phyloP scores from a whole-genome alignment of 495 filamentous ascomycete genomes.

The Antarctomyces pellizariae region DNA sequence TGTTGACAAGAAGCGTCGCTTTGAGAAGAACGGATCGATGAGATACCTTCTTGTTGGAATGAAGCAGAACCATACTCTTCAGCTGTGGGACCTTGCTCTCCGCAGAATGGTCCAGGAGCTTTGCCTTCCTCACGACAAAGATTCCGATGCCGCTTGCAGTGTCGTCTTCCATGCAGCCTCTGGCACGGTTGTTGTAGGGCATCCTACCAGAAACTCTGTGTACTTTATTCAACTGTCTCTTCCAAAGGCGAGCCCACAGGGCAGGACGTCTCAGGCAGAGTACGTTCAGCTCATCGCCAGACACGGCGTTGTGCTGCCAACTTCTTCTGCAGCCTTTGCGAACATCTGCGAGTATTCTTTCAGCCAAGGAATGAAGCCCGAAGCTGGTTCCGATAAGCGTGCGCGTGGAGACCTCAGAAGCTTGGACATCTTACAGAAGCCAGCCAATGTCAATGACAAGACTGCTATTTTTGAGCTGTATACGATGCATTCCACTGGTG shows the following conservation, averaged over 20 bases:
- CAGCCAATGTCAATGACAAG: constrained; percentile 29
- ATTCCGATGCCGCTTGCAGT: constrained; percentile 91
- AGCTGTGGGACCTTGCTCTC: constrained; percentile 95
- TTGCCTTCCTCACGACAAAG: constrained; percentile 85
- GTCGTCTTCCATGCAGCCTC: constrained; percentile 77
- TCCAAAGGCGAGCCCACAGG: constrained; percentile 62
- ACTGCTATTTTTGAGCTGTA: constrained; percentile 74
- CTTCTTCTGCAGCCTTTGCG: constrained; percentile 86
- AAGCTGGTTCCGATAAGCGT: no score
- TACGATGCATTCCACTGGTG: constrained; percentile 89
- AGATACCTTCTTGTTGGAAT: constrained; percentile 91
- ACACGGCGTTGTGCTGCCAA: constrained; percentile 50
- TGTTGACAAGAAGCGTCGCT: constrained; percentile 83
- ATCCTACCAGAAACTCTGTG: constrained; percentile 89
- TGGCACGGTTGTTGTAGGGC: constrained; percentile 81
- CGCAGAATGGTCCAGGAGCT: constrained; percentile 90
- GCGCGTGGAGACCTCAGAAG: constrained; percentile 78
- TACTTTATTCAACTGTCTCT: constrained; percentile 91
- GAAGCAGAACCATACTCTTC: constrained; percentile 97
- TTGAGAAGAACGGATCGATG: constrained; percentile 61
- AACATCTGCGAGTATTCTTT: constrained; percentile 88
- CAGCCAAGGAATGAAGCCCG: no score
- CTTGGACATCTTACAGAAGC: constrained; percentile 53
- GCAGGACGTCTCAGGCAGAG: constrained; percentile 58
- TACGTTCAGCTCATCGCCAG: constrained; percentile 54